A percentile compares a stretch with the other conserved stretches of the same genome.
Evolutionary conservation across 2,329 filamentous ascomycete species (phyloP).

Genomic region (Colletotrichum sp.): DNA sequence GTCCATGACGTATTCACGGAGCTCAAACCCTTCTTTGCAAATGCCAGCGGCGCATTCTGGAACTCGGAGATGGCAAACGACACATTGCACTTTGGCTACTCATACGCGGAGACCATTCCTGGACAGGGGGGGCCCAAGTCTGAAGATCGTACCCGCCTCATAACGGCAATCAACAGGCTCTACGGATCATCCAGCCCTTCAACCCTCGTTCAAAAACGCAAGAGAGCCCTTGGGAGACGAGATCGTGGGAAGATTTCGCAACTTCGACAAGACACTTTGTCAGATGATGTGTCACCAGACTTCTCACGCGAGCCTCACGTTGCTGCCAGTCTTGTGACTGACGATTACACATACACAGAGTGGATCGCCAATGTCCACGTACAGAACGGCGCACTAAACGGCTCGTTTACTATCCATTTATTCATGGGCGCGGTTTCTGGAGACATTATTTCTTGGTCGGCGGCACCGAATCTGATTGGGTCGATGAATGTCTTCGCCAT

Average conservation of each 20-base stretch:
- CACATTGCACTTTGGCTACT: constrained; percentile 71
- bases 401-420: constrained; percentile 67
- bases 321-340: background rate
- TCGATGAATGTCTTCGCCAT: constrained; percentile 62
- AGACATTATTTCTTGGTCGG: constrained; percentile 54
- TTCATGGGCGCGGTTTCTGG: constrained; percentile 64
- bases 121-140: constrained; percentile 36
- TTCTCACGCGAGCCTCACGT: background rate
- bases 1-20: constrained; percentile 60
- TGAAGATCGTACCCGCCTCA: constrained; percentile 46
- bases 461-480: constrained; percentile 62
- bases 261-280: constrained; percentile 19
- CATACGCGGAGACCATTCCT: constrained; percentile 67
- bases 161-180: constrained; percentile 58
- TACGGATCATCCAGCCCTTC: constrained; percentile 38
- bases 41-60: constrained; percentile 67
- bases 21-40: constrained; percentile 71
- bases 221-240: background rate
- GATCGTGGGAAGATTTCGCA: background rate
- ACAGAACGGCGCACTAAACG: constrained; percentile 62
- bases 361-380: constrained; percentile 73
- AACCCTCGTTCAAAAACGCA: constrained; percentile 10
- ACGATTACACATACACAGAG: constrained; percentile 55
- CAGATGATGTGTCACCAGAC: background rate
- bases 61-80: constrained; percentile 66